Evolutionary conservation across 805 yeast species (phyloP), one percentile per base, ranked within the genome.

Genomic region (Monosporozyma yasuniensis): DNA sequence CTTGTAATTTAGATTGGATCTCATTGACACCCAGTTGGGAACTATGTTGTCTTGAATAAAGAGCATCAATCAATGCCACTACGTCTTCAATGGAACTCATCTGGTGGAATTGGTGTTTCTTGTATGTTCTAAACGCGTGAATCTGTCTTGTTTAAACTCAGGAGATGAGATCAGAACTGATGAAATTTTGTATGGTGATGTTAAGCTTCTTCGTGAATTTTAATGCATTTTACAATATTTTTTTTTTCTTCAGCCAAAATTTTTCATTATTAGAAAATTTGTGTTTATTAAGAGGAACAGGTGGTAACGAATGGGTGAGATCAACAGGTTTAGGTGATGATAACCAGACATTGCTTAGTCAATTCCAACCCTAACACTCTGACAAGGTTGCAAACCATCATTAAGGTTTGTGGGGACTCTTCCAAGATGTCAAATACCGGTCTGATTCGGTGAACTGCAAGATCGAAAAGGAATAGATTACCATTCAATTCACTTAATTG

Each of bases 311-410:
- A n/a, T 32, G 5, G 14, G 35, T 32, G 16, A 32, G 14, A 12
- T 32, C 16, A 32, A 32, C 19, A 7, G 16, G 14, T 3, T 21
- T 39, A 39, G 6, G 42, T 39, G 42, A 39, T 46, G 18, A 66
- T 59, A 3, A 65, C 47, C 32, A 66, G 41, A 3, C 64, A 47
- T n/a, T 65, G 58, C 42, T 60, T 61, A 9, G 71, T 57, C 47
- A 64, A 64, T 22, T 67, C 68, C 19, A 70, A 51, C 1, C 81
- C 81, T 38, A 74, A 63, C 37, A 75, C 50, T 44, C 82, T 63
- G 7, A 76, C 61, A 23, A 70, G 62, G 49, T 76, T 75, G n/a
- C 73, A 55, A 4, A 74, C 62, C 4, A 61, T 55, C 42, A 57
- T 57, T 46, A 66, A 64, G 11, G 50, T 54, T 21, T 49, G 46